Evolutionary conservation across 441 rosid species (phyloP).

Genomic region (Francoa sonchifolia): DNA sequence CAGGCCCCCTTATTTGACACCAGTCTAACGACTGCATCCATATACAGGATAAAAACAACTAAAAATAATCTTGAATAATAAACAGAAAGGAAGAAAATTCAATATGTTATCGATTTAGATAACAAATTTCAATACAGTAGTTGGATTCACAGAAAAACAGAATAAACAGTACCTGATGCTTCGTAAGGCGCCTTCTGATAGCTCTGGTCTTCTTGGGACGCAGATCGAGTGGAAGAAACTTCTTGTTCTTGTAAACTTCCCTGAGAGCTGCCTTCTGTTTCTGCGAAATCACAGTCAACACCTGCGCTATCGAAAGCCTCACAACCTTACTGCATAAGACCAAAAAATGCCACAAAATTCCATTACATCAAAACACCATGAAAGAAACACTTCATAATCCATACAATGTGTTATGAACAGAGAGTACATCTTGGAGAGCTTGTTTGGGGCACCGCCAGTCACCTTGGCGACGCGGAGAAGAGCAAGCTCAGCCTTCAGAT

Average conservation of each 20-base stretch:
- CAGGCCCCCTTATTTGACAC: no score
- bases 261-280: constrained; percentile 80
- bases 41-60: no score
- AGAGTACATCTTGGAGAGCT: constrained; percentile 80
- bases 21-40: no score
- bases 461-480: constrained; percentile 95
- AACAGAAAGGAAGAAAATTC: no score
- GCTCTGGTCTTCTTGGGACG: constrained; percentile 98
- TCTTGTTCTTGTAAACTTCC: constrained; percentile 80
- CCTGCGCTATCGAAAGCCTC: constrained; percentile 81
- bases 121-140: background rate
- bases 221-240: constrained; percentile 77
- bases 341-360: background rate
- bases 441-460: constrained; percentile 93
- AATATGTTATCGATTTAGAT: background rate
- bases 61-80: no score
- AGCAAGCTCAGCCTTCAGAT: constrained; percentile 72
- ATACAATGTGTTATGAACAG: background rate
- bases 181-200: constrained; percentile 76
- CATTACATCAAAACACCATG: background rate
- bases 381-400: background rate
- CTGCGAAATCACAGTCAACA: constrained; percentile 82
- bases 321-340: constrained; percentile 65
- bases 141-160: background rate
- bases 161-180: constrained; percentile 51